These are phyloP conservation scores for Tuber borchii DNA, from an alignment of 495 filamentous ascomycete genomes.

Conservation along the genomic window DNA sequence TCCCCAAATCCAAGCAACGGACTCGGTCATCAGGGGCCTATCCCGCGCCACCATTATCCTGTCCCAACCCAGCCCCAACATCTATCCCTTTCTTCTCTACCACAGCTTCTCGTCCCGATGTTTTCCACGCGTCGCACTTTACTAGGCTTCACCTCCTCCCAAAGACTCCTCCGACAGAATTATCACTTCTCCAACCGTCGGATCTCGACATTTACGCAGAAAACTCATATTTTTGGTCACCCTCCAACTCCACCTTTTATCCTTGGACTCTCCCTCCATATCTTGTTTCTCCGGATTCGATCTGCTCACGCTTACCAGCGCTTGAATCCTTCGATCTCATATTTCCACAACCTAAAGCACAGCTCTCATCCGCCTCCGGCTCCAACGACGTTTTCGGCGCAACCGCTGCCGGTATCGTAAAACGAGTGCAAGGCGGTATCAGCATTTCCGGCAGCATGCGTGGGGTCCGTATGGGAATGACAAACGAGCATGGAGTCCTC, in stretches of 20 bases:
- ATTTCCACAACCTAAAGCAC: slow-evolving; percentile 52
- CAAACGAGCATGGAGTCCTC: slow-evolving; percentile 26
- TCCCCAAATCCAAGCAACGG: slow-evolving; percentile 50
- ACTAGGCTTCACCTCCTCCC: slow-evolving; percentile 73
- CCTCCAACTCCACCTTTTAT: slow-evolving; percentile 72
- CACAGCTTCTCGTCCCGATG: slow-evolving; percentile 73
- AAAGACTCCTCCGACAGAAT: slow-evolving; percentile 47
- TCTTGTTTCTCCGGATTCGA: slow-evolving; percentile 66
- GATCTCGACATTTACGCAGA: slow-evolving; percentile 37
- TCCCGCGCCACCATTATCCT: slow-evolving; percentile 52
- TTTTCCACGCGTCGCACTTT: slow-evolving; percentile 85
- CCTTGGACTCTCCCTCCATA: slow-evolving; percentile 82
- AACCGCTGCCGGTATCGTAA: slow-evolving; percentile 45
- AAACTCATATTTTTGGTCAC: slow-evolving; percentile 47
- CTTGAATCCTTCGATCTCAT: slow-evolving; percentile 67
- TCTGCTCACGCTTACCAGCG: slow-evolving; percentile 58
- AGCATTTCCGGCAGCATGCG: slow-evolving; percentile 64
- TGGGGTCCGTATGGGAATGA: slow-evolving; percentile 59
- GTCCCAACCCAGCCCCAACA: slow-evolving; percentile 51
- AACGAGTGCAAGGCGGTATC: slow-evolving; percentile 64
- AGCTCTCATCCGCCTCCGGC: slow-evolving; percentile 48
- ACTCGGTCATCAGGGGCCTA: slow-evolving; percentile 54
- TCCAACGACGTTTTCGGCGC: slow-evolving; percentile 6
- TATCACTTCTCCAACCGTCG: slow-evolving; percentile 29
- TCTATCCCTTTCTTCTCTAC: slow-evolving; percentile 63